Conservation (phyloP, 768 basidiomycete species). For the Lepiota brunneoincarnata region DNA sequence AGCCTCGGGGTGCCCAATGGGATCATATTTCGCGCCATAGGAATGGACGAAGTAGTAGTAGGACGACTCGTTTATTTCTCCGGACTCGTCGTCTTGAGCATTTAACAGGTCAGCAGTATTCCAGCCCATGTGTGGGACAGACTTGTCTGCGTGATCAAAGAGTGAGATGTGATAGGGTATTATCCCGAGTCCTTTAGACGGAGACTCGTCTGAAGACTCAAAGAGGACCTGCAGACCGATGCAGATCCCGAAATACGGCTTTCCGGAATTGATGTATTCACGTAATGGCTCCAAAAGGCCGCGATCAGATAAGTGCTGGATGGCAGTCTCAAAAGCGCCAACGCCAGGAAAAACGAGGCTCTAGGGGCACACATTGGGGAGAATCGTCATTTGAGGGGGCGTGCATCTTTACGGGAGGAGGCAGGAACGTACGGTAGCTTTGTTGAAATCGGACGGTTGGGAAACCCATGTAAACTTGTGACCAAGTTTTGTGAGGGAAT, state of each 20-base stretch:
- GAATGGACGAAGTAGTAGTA: conserved; percentile 99
- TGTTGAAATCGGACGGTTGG: conserved; percentile 74
- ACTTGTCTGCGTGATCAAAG: conserved; percentile 72
- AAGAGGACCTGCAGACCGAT: conserved; percentile 98
- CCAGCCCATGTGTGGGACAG: conserved; percentile 99
- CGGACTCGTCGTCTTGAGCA: conserved; percentile 36
- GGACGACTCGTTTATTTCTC: conserved; percentile 48
- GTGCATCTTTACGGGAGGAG: conserved; percentile 7
- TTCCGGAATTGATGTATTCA: conserved; percentile 80
- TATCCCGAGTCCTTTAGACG: conserved; percentile 72
- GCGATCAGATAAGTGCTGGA: conserved; percentile 66
- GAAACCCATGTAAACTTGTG: conserved; percentile 89
- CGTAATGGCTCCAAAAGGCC: conserved; percentile 80
- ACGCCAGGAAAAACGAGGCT: conserved; percentile 96
- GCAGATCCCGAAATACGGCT: conserved; percentile 97
- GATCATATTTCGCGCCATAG: conserved; percentile 77
- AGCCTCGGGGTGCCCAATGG: conserved; percentile 47
- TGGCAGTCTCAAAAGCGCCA: conserved; percentile 88
- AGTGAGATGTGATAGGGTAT: conserved; percentile 79
- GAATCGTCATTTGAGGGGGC: conserved; percentile 8
- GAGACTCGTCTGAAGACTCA: conserved; percentile 78
- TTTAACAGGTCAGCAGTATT: conserved; percentile 69
- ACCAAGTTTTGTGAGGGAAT: conserved; percentile 82
- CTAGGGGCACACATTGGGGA: conserved; percentile 39
- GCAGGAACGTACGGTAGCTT: conserved; percentile 74